Percentiles rank a stretch among this genome's conserved stretches.
Conservation (phyloP, 108 stramenopile genomes). For the Conticribra weissflogii region DNA sequence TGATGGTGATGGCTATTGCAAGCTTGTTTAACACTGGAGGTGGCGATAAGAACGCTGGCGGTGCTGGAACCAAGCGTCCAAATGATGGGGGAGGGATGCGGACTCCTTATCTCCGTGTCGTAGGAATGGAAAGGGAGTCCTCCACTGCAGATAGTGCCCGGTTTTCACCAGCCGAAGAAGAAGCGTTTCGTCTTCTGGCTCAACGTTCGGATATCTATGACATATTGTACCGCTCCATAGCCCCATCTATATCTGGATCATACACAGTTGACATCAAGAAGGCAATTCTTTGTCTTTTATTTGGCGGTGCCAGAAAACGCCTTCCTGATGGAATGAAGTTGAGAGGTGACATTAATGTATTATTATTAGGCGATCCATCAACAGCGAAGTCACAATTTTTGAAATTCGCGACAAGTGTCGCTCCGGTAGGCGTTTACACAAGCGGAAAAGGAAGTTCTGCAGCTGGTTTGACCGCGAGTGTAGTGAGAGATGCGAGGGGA, state of each 20-base stretch:
- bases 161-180: slow-evolving; percentile 96
- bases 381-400: slow-evolving; percentile 98
- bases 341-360: slow-evolving; percentile 98
- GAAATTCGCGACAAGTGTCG: slow-evolving; percentile 90
- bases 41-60: slow-evolving; percentile 26
- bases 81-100: slow-evolving; percentile 43
- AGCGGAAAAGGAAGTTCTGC: slow-evolving; percentile 97
- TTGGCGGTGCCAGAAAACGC: slow-evolving; percentile 87
- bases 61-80: slow-evolving; percentile 43
- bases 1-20: slow-evolving; percentile 90
- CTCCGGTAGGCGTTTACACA: slow-evolving; percentile 99
- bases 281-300: slow-evolving; percentile 92
- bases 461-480: slow-evolving; percentile 97
- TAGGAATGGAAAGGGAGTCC: slow-evolving; percentile 88
- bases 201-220: slow-evolving; percentile 89
- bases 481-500: slow-evolving; percentile 88
- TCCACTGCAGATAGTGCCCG: slow-evolving; percentile 77
- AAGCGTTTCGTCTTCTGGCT: slow-evolving; percentile 85
- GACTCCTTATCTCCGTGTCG: slow-evolving; percentile 87
- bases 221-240: slow-evolving; percentile 83
- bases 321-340: slow-evolving; percentile 97
- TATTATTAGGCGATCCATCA: slow-evolving; percentile 97
- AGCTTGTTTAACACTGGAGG: slow-evolving; percentile 72
- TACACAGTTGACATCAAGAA: slow-evolving; percentile 99
- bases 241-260: slow-evolving; percentile 93